A percentile compares a stretch with the other conserved stretches of the same genome.
These are phyloP conservation scores for Boehmeria nivea DNA, from an alignment of 306 rosid species.

Conservation along the genomic window DNA sequence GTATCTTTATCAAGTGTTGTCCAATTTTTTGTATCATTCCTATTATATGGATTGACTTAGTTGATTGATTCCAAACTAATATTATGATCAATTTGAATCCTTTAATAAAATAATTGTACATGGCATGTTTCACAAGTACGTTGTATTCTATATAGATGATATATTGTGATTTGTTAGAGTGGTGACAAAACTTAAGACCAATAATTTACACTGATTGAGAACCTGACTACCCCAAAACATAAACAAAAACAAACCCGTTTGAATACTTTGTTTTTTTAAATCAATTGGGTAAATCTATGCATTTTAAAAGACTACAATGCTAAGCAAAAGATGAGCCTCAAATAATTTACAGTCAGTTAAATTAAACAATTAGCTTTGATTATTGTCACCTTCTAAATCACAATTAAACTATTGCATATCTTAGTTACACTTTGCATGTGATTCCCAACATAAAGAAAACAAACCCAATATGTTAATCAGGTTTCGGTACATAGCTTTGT, in stretches of 20 bases:
- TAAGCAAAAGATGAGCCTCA: neutral
- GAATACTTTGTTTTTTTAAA: neutral
- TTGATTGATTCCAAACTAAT: neutral
- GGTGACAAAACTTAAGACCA: neutral
- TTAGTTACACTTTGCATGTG: constrained; percentile 15
- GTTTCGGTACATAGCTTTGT: neutral
- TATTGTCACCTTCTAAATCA: neutral
- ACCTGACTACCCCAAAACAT: too few species aligned
- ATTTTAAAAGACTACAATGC: too few species aligned
- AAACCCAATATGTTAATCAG: constrained; percentile 2
- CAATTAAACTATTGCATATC: neutral
- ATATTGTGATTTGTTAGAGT: neutral
- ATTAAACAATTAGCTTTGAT: neutral
- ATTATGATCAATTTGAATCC: neutral
- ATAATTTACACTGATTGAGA: neutral
- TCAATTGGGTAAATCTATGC: too few species aligned
- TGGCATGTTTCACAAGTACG: constrained; percentile 3
- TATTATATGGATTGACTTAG: constrained; percentile 7
- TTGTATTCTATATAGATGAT: neutral
- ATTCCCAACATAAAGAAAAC: neutral
- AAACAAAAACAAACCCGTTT: too few species aligned
- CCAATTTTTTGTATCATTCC: neutral
- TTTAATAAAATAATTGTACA: neutral
- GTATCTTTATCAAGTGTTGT: neutral
- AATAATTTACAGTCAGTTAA: neutral